Conservation (phyloP, 2,329 filamentous ascomycete genomes). For the Myriosclerotinia curreyana region DNA sequence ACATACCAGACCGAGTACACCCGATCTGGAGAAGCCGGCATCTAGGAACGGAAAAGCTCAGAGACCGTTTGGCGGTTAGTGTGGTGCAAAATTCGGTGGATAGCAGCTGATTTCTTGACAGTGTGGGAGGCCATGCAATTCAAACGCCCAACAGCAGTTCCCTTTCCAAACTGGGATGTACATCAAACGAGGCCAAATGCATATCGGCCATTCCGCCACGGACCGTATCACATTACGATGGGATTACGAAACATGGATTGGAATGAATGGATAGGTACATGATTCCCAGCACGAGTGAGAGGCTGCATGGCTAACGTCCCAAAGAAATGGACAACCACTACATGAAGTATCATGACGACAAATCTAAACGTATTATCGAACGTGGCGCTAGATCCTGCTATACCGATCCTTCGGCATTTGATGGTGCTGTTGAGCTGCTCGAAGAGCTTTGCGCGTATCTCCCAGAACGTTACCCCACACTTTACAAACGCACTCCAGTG, state of each 20-base stretch:
- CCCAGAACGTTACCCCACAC: slow-evolving; percentile 67
- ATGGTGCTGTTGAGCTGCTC: slow-evolving; percentile 71
- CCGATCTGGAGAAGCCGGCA: slow-evolving; percentile 36
- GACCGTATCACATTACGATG: slow-evolving; percentile 40
- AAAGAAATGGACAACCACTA: slow-evolving; percentile 77
- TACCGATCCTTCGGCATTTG: slow-evolving; percentile 67
- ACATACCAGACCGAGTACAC: slow-evolving; percentile 30
- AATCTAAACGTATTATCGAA: slow-evolving; percentile 63
- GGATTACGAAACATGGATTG: slow-evolving; percentile 39
- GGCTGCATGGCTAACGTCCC: slow-evolving; percentile 23
- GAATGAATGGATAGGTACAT: slow-evolving; percentile 40
- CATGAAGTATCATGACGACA: slow-evolving; percentile 68
- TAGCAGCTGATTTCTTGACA: slow-evolving; percentile 26
- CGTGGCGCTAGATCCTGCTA: slow-evolving; percentile 64
- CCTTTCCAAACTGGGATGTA: slow-evolving; percentile 37
- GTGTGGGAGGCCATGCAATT: slow-evolving; percentile 39
- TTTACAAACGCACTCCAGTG: slow-evolving; percentile 61
- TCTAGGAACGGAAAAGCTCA: slow-evolving; percentile 32
- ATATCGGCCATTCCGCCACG: slow-evolving; percentile 39
- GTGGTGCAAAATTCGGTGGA: not conserved
- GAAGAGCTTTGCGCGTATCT: slow-evolving; percentile 71
- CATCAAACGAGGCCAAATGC: slow-evolving; percentile 38
- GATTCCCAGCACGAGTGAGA: not conserved
- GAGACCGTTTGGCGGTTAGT: slow-evolving; percentile 34
- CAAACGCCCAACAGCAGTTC: slow-evolving; percentile 35